Percentiles rank a stretch among this genome's conserved stretches.
Conservation (phyloP, 73 alveolate species). For the Vitrella brassicaformis region DNA sequence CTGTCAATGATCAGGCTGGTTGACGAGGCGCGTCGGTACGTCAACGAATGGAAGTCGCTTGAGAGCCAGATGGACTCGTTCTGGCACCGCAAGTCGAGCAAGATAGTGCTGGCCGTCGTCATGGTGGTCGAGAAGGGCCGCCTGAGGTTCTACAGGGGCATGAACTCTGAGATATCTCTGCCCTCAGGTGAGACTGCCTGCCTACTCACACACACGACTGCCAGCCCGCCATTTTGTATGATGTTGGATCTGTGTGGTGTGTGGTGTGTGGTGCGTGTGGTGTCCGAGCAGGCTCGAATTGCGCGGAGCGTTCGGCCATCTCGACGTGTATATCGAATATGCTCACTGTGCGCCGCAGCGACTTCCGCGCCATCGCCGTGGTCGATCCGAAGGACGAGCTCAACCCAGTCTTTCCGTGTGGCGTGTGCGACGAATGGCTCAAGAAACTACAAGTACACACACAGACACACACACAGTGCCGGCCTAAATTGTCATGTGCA, state of each 20-base stretch:
- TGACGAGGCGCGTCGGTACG: no score
- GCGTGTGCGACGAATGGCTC: slow-evolving; percentile 20
- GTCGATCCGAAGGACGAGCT: slow-evolving; percentile 6
- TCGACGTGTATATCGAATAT: neutral
- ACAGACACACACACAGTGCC: no score
- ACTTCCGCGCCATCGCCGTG: slow-evolving; percentile 10
- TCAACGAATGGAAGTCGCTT: no score
- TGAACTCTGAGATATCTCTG: slow-evolving; percentile 11
- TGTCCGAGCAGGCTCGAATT: slow-evolving; percentile 3
- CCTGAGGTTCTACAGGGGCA: no score
- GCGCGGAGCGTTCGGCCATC: slow-evolving; percentile 14
- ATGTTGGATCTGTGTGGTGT: neutral
- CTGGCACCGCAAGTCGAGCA: no score
- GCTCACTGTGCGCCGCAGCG: slow-evolving; percentile 1
- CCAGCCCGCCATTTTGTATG: no score
- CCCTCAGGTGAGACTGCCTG: neutral
- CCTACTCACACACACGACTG: neutral
- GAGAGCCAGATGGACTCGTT: no score
- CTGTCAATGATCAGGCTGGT: no score
- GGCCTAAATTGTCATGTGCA: no score
- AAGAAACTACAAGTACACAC: slow-evolving; percentile 1
- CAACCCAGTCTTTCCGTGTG: slow-evolving; percentile 15
- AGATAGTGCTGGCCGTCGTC: no score
- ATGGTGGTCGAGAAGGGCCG: no score
- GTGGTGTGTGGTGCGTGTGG: neutral